These are phyloP conservation scores for Scedosporium minutisporum DNA, from an alignment of 2,329 filamentous ascomycete species.

Conservation along the genomic window DNA sequence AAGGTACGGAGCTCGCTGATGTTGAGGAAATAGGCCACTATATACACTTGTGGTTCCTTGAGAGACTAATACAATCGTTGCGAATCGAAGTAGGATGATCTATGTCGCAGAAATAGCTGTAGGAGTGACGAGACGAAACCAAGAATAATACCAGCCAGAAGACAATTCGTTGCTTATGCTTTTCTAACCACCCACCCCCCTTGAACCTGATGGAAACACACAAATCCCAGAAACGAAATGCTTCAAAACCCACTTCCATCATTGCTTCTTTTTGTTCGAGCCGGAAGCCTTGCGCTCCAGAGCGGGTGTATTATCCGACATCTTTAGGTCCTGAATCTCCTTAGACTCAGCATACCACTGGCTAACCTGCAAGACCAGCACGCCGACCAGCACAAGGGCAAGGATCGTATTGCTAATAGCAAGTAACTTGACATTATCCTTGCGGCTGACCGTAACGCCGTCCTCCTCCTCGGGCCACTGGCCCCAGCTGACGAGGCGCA, in stretches of 20 bases:
- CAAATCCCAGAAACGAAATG: too few relatives aligned
- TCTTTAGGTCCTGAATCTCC: constrained; percentile 69
- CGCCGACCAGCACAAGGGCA: constrained; percentile 81
- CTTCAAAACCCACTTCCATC: neutral
- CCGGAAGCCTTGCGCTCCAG: constrained; percentile 24
- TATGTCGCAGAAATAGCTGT: too few relatives aligned
- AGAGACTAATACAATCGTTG: too few relatives aligned
- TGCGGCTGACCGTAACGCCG: constrained; percentile 61
- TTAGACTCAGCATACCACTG: constrained; percentile 98
- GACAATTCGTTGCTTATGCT: too few relatives aligned
- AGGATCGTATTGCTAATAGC: constrained; percentile 94
- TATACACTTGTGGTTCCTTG: too few relatives aligned
- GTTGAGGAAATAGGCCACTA: too few relatives aligned
- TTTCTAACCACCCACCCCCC: too few relatives aligned
- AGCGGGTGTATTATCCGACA: constrained; percentile 36
- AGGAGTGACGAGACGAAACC: too few relatives aligned
- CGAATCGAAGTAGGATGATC: too few relatives aligned
- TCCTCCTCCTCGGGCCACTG: constrained; percentile 33
- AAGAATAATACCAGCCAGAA: too few relatives aligned
- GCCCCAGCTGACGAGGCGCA: constrained; percentile 69
- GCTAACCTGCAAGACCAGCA: constrained; percentile 86
- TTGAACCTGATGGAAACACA: too few relatives aligned
- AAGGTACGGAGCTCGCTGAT: too few relatives aligned
- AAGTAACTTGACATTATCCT: constrained; percentile 85
- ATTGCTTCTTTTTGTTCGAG: constrained; percentile 13